These are phyloP conservation scores for Thozetella sp. DNA, from an alignment of 495 filamentous ascomycete genomes.

Conservation along the genomic window DNA sequence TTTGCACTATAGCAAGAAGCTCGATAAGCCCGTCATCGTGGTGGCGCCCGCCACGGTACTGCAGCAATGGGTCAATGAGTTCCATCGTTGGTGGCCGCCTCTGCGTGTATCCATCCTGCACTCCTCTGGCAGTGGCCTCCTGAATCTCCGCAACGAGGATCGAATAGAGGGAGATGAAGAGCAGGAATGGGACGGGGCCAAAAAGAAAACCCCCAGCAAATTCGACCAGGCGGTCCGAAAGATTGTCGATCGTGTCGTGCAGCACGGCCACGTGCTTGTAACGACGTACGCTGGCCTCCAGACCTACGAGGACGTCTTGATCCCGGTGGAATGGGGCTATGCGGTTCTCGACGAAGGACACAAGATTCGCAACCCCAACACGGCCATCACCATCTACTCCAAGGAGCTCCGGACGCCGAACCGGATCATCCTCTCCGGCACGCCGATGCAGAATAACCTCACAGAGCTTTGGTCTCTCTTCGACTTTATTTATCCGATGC, in stretches of 20 bases:
- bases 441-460: conserved; percentile 97
- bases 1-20: conserved; percentile 83
- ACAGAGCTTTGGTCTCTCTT: conserved; percentile 98
- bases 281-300: conserved; percentile 95
- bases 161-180: conserved; percentile 70
- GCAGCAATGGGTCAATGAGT: conserved; percentile 97
- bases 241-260: conserved; percentile 81
- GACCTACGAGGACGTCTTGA: conserved; percentile 77
- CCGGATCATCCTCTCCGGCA: conserved; percentile 91
- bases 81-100: conserved; percentile 97
- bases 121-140: conserved; percentile 93
- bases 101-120: conserved; percentile 93
- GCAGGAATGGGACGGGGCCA: conserved; percentile 25
- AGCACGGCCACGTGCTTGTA: conserved; percentile 88
- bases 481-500: conserved; percentile 96
- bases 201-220: conserved; percentile 32
- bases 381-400: conserved; percentile 86
- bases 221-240: conserved; percentile 65
- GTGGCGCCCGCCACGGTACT: conserved; percentile 93
- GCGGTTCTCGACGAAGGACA: conserved; percentile 96
- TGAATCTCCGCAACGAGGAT: conserved; percentile 72
- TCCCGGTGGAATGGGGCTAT: conserved; percentile 85
- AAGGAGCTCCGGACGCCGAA: conserved; percentile 89
- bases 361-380: conserved; percentile 95
- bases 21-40: conserved; percentile 82